Conservation (phyloP, 352 stramenopile genomes). For the Pythium apleroticum region DNA sequence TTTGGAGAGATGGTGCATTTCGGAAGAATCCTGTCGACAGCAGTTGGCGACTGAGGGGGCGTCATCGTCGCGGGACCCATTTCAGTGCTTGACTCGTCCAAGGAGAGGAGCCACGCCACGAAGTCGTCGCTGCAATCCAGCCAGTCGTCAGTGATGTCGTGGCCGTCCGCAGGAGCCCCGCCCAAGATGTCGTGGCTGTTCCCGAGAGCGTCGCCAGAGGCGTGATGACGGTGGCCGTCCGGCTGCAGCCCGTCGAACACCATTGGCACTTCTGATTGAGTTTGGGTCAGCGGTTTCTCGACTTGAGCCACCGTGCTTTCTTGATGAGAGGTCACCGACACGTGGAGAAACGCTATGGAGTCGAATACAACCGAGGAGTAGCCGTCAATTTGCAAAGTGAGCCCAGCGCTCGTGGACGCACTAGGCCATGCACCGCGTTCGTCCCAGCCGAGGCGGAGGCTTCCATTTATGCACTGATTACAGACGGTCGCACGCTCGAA, state of each 20-base stretch:
- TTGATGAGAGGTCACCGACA: too few relatives aligned
- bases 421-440: too few relatives aligned
- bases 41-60: conserved; percentile 14
- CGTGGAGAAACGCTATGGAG: too few relatives aligned
- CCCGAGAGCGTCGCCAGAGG: neutral
- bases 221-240: neutral
- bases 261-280: neutral
- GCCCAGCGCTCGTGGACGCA: neutral
- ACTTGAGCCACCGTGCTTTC: too few relatives aligned
- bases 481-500: neutral
- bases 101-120: conserved; percentile 8
- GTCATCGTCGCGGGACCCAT: neutral
- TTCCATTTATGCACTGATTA: neutral
- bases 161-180: neutral
- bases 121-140: conserved; percentile 1
- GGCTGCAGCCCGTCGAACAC: too few relatives aligned
- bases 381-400: neutral
- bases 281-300: neutral
- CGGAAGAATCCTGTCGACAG: conserved; percentile 11
- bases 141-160: conserved; percentile 5
- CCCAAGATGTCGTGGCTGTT: neutral
- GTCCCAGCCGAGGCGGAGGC: neutral
- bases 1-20: neutral
- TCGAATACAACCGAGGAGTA: too few relatives aligned
- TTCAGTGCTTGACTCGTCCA: neutral